Evolutionary conservation across 83 land plant genomes (phyloP), one percentile per base, ranked within the genome.

Genomic region (Picea engelmannii): DNA sequence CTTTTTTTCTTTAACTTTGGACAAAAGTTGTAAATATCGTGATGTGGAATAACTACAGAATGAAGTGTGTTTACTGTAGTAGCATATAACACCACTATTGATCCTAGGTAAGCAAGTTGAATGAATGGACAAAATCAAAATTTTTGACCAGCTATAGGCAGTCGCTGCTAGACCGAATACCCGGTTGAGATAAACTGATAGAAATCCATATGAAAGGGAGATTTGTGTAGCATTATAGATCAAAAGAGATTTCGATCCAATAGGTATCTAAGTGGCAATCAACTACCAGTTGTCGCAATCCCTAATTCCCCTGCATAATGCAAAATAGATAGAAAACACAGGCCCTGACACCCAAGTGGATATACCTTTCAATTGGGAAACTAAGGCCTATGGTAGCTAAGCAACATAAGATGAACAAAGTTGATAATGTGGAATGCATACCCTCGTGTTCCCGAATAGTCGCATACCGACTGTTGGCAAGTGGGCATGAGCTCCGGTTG

Each of bases 401-500:
- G 12, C 55, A 49, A 49, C 55, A 49, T 49, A 49, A 49, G 12
- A 49, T 49, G 55, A 9, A 49, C 12, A 49, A 49, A 49, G 55
- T 49, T 49, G 55, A 49, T 10, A 5, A 77, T 12, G 59, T 11
- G 10, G 13, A 25, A 77, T 55, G n/a, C 65, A 47, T 83, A 93
- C 99, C 99, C 21, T 95, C 95, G 78, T 90, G 90, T 80, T 97
- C 99, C 27, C 94, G 90, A 71, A 97, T 95, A 17, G 99, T 97
- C 44, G 95, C 98, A 79, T 95, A 97, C 16, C 98, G 92, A 79
- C 98, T 97, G 82, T 97, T 97, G 6, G 99, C 96, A n/a, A 97
- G 97, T 35, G 99, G 99, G 82, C 99, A 97, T 4, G 99, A 97
- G 82, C 98, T 97, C 70, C 99, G 86, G 63, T 97, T 97, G 83